Conservation (phyloP, 106 monocot species). For the Triglochin maritima region DNA sequence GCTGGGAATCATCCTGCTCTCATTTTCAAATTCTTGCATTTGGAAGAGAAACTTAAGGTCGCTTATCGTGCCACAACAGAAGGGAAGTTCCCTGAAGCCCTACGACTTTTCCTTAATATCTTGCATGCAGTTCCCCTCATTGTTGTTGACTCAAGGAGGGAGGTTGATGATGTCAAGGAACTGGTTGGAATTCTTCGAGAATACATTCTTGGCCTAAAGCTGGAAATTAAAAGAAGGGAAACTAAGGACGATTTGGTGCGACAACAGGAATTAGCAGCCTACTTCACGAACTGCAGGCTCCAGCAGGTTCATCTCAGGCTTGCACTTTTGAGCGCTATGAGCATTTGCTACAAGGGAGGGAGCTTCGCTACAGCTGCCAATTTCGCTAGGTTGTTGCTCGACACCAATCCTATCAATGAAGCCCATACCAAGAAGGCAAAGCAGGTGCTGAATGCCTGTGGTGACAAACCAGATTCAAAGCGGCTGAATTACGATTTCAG, state of each 20-base stretch:
- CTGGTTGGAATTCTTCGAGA: slow-evolving; percentile 61
- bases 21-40: slow-evolving; percentile 54
- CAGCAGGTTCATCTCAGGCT: slow-evolving; percentile 57
- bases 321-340: slow-evolving; percentile 61
- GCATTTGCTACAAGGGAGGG: slow-evolving; percentile 48
- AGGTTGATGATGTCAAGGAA: slow-evolving; percentile 89
- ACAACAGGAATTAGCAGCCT: slow-evolving; percentile 79
- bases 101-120: slow-evolving; percentile 59
- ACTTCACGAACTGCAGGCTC: slow-evolving; percentile 84
- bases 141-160: slow-evolving; percentile 74
- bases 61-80: slow-evolving; percentile 57
- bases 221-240: slow-evolving; percentile 70
- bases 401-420: slow-evolving; percentile 44
- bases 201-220: slow-evolving; percentile 65
- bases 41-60: slow-evolving; percentile 72
- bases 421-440: slow-evolving; percentile 43
- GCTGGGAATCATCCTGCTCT: slow-evolving; percentile 61
- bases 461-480: slow-evolving; percentile 36
- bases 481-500: slow-evolving; percentile 74
- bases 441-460: slow-evolving; percentile 49
- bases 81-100: slow-evolving; percentile 68
- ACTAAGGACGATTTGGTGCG: slow-evolving; percentile 31
- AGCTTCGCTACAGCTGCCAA: slow-evolving; percentile 55
- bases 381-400: slow-evolving; percentile 73
- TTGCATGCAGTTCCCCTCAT: slow-evolving; percentile 61